Evolutionary conservation across 1,139 yeast species (phyloP), one percentile per base, ranked within the genome.

Genomic region (Saccharomyces pastorianus): DNA sequence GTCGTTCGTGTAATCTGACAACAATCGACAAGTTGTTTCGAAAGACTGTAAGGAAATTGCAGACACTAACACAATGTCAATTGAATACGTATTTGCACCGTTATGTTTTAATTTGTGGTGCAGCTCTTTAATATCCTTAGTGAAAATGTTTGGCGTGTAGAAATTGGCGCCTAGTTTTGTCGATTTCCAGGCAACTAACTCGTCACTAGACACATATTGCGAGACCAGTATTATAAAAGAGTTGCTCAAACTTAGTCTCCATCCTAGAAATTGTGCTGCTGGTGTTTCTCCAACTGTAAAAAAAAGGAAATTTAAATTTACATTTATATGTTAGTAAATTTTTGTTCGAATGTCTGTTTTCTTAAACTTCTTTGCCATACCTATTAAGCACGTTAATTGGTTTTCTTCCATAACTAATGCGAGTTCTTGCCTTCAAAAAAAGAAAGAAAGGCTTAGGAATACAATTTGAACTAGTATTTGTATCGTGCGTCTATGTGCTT

Each of bases 101-200:
- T 52, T 34, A 17, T 59, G 53, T 17, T 51, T 23, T 6, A 59
- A 48, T 32, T 54, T 58, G 5, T 56, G 34, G 8, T 56, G 42
- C 5, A 59, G 51, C 20, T 55, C 58, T 14, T 52, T 53, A 13
- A 61, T 55, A 27, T 60, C 61, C 34, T 61, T 60, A 8, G 62
- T 55, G 51, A 63, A 63, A 26, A 63, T 57, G 47, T 63, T 61
- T 8, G 68, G 68, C 28, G 61, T 63, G 47, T 65, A 65, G 47
- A 62, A 62, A 51, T 63, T 63, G n/a, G 67, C 64, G 11, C 67
- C 67, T 13, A 62, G 49, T 29, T 60, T 61, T 3, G 62, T 56
- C 13, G 67, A 62, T 51, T 65, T 65, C 68, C 68, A 65, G 9
- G 67, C 62, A 9, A 65, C 60, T n/a, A 63, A 51, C 6, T 67